Evolutionary conservation across 2,329 filamentous ascomycete genomes (phyloP).

Genomic region (Ploettnerulaceae sp.): DNA sequence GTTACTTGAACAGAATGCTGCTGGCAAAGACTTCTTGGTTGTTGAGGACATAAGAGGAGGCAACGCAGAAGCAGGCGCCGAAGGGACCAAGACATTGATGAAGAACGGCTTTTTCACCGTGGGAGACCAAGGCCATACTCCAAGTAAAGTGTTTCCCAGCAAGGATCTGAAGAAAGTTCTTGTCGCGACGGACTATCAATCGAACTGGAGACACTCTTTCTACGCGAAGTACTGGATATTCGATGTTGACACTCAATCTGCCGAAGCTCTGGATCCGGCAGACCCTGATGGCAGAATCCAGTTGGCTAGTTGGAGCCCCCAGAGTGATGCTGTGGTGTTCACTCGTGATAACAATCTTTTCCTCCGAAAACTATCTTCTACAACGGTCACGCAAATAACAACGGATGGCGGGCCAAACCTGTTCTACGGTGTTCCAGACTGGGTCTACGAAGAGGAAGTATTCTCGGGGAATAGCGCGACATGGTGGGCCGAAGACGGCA

Average conservation of each 20-base stretch:
- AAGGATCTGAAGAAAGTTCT: slow-evolving; percentile 82
- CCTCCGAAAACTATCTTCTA: slow-evolving; percentile 57
- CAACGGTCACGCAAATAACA: slow-evolving; percentile 58
- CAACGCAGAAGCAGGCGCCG: slow-evolving; percentile 39
- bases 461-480: slow-evolving; percentile 75
- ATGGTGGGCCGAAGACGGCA: slow-evolving; percentile 92
- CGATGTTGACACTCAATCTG: slow-evolving; percentile 75
- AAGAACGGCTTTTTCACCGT: slow-evolving; percentile 59
- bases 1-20: slow-evolving; percentile 65
- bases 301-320: slow-evolving; percentile 84
- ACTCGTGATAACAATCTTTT: slow-evolving; percentile 88
- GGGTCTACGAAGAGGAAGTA: slow-evolving; percentile 89
- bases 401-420: slow-evolving; percentile 80
- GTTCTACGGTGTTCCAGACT: slow-evolving; percentile 95
- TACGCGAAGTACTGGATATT: slow-evolving; percentile 87
- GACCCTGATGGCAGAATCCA: slow-evolving; percentile 65
- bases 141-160: slow-evolving; percentile 66
- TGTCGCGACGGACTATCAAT: slow-evolving; percentile 64
- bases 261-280: slow-evolving; percentile 69
- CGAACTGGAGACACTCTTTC: slow-evolving; percentile 87
- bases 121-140: slow-evolving; percentile 49
- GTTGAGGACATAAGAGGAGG: slow-evolving; percentile 76
- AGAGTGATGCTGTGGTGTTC: slow-evolving; percentile 82
- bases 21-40: slow-evolving; percentile 68
- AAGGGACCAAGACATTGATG: slow-evolving; percentile 68